Base-by-base conservation (phyloP, 495 filamentous ascomycete species). In the Penicillium psychrofluorescens region DNA sequence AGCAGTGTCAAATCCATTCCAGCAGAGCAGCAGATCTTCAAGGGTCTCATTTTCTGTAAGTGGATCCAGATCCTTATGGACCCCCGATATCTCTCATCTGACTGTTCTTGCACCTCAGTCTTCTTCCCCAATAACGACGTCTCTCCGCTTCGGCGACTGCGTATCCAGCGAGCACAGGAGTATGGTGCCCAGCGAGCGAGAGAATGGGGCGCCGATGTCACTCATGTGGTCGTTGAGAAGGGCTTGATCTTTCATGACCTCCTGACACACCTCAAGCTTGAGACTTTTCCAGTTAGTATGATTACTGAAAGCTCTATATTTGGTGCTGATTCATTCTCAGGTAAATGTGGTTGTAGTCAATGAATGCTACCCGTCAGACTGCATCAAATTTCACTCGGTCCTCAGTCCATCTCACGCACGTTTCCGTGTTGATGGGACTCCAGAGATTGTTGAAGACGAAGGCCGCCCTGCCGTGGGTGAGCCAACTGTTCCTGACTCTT, bases 71-170 rank as follows among this genome's bases (percentile, higher is more conserved):
- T 11, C 22, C 22, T 22, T 22, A 4, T 22, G 22, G 22, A 22
- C 6, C 22, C 4, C 22, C 4, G 4, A 22, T 8, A 4, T 12
- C 8, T 6, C 31, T 42, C 14, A 12, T 2, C 10, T 11, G 1
- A 8, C 2, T 38, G n/a, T 38, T 15, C 35, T 43, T 43, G 10
- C 29, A 35, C 45, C 46, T 2, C 33, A 83, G 79, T 77, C 51
- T 98, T 95, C 60, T 75, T 92, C 16, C 92, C 89, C 0, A 86
- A 90, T 45, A 80, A 85, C 48, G 82, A 90, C 50, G 71, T 84
- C 34, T 75, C 80, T 12, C 76, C 75, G 1, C 64, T 77, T 1
- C 77, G 91, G 14, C 77, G 75, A 42, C 53, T 84, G 22, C 80
- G 85, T 27, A 91, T 95, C 35, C 74, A 74, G 22, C 88, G 83